Evolutionary conservation across 2,329 filamentous ascomycete species (phyloP).

Genomic region (Lachnellula suecica): DNA sequence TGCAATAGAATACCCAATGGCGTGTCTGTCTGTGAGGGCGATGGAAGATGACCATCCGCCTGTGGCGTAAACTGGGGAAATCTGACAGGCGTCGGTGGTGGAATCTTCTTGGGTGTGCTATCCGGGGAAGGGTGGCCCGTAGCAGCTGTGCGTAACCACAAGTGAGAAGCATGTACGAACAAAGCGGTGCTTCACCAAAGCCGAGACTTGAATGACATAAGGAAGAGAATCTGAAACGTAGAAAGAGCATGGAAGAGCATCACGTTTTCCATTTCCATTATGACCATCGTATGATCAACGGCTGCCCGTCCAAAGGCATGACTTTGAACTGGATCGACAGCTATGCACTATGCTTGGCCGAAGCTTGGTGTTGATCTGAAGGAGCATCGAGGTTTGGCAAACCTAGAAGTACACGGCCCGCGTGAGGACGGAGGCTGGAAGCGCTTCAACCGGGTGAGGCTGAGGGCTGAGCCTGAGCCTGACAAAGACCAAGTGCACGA

Average conservation of each 20-base stretch:
- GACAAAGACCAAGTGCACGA: not conserved
- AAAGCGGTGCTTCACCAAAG: too few species aligned
- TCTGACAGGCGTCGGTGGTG: constrained; percentile 27
- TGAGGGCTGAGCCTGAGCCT: too few species aligned
- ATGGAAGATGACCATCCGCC: constrained; percentile 38
- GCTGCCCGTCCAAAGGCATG: constrained; percentile 6
- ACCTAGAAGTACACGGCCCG: not conserved
- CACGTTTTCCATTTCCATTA: not conserved
- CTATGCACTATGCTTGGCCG: constrained; percentile 1
- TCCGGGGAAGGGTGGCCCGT: constrained; percentile 10
- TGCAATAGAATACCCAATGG: constrained; percentile 53
- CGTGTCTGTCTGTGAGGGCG: constrained; percentile 22
- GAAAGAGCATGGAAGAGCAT: constrained; percentile 1
- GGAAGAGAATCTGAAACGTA: constrained; percentile 10
- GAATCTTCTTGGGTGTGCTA: constrained; percentile 22
- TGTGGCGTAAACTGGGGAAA: constrained; percentile 28
- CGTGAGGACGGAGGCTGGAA: too few species aligned
- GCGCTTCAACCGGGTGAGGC: too few species aligned
- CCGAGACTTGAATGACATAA: constrained; percentile 5
- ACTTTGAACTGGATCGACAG: constrained; percentile 7
- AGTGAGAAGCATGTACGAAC: constrained; percentile 16
- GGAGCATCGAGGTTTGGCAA: too few species aligned
- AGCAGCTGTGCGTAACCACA: constrained; percentile 19
- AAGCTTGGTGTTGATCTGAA: not conserved
- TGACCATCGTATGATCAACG: constrained; percentile 11